Base-by-base conservation (phyloP, 495 filamentous ascomycete genomes). In the Neurospora sp. region DNA sequence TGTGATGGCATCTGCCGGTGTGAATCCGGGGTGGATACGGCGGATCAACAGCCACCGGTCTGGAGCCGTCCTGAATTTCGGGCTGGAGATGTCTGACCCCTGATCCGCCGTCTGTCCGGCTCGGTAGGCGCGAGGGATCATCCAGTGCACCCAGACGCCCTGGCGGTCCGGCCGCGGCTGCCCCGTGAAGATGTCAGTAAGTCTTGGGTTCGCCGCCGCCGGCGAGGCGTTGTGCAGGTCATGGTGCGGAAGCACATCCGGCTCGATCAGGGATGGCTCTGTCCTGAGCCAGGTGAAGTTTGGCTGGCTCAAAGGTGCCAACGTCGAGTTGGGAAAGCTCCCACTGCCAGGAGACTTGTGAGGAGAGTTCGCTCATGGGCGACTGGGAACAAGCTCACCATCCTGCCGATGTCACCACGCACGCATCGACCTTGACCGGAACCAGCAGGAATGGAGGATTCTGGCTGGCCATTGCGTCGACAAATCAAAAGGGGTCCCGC, bases 91-190 rank as follows among this genome's bases (percentile, higher is more conserved):
- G 22, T 22, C 22, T 22, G 22, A 22, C 22, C 22, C 22, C 22
- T 22, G 22, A 46, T 53, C 14, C 18, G 27, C 10, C 18, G 20
- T 42, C 22, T 31, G 6, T 10, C 8, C 8, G 72, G 59, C 46
- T 75, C 41, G 81, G 70, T 22, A 22, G 22, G 22, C 22, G 0
- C 80, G 81, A 0, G 87, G 87, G 0, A 89, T 16, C 1, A 73
- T 82, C 87, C 87, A 89, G 73, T 85, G 82, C 0, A 89, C n/a
- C 71, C 88, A 88, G 8, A 88, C 85, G 0, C 87, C 87, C 2
- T 79, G 70, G 3, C 83, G 81, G 61, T 82, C 75, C 1, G n/a
- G 42, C 9, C 75, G 76, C 2, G 46, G 18, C 7, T 73, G 41
- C 12, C 66, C 69, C 12, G 73, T 76, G 12, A 82, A 82, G 0